phyloP scores from a whole-genome alignment of 2,329 filamentous ascomycete species.

The Aureobasidium sp. region DNA sequence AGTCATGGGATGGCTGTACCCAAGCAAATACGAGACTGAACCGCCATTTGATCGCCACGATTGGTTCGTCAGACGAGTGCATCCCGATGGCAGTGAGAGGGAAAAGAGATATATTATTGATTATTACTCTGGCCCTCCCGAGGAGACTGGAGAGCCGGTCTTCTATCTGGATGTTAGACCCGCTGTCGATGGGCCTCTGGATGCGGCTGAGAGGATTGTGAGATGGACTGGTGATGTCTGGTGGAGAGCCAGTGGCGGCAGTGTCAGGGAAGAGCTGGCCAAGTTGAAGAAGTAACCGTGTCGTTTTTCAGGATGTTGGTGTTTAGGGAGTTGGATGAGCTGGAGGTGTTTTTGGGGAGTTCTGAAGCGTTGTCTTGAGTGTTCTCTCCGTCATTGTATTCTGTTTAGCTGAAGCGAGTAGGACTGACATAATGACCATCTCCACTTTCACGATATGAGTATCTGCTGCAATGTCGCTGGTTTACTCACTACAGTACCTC shows the following conservation, averaged over 20 bases:
- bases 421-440: neutral
- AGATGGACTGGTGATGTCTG: slow-evolving; percentile 90
- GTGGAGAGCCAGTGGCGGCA: slow-evolving; percentile 78
- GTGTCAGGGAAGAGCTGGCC: slow-evolving; percentile 44
- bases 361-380: neutral
- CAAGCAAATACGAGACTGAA: slow-evolving; percentile 67
- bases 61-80: slow-evolving; percentile 79
- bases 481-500: no score
- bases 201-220: slow-evolving; percentile 73
- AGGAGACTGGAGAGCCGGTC: slow-evolving; percentile 85
- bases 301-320: neutral
- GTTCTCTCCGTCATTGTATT: neutral
- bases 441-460: neutral
- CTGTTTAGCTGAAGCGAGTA: neutral
- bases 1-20: slow-evolving; percentile 71
- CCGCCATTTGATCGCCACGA: slow-evolving; percentile 95
- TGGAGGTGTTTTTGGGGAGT: neutral
- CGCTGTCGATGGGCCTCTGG: slow-evolving; percentile 72
- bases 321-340: neutral
- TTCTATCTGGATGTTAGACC: slow-evolving; percentile 94
- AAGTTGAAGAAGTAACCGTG: slow-evolving; percentile 15
- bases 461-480: neutral
- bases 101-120: slow-evolving; percentile 95
- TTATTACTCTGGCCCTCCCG: slow-evolving; percentile 80
- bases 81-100: slow-evolving; percentile 57